These are phyloP conservation scores for Termitomyces bulborhizus DNA, from an alignment of 768 basidiomycete genomes.

Conservation along the genomic window DNA sequence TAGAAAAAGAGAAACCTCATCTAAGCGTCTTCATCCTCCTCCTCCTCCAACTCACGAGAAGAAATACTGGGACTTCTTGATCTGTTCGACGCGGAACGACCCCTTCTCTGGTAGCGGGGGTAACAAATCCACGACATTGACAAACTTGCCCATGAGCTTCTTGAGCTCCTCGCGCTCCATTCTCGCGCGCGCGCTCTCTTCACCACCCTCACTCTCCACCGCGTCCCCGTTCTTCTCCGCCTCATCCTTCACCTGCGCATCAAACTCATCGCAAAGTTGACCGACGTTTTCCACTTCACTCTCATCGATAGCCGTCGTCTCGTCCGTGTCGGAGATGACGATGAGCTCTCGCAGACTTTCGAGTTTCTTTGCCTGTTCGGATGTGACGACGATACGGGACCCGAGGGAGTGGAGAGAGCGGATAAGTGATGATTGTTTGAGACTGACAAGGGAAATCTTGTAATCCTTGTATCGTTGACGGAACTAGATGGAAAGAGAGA, in stretches of 20 bases:
- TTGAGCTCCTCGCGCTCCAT: constrained; percentile 19
- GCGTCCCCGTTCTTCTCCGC: constrained; percentile 12
- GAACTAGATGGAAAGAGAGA: constrained; percentile 39
- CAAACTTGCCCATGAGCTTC: constrained; percentile 51
- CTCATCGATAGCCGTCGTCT: constrained; percentile 26
- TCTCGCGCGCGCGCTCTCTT: constrained; percentile 10
- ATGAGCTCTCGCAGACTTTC: constrained; percentile 26
- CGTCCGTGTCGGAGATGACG: constrained; percentile 28
- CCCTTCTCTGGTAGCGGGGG: constrained; percentile 85
- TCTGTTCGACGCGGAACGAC: constrained; percentile 73
- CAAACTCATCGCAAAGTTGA: constrained; percentile 4
- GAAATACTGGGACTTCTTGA: constrained; percentile 85
- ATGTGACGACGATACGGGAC: constrained; percentile 33
- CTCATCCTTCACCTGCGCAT: constrained; percentile 16
- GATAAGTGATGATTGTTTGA: constrained; percentile 31
- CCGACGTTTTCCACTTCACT: constrained; percentile 13
- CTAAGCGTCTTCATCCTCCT: no score
- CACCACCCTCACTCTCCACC: constrained; percentile 18
- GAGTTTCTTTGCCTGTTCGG: constrained; percentile 31
- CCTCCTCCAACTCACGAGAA: constrained; percentile 60
- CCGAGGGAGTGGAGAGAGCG: constrained; percentile 40
- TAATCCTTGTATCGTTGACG: constrained; percentile 69
- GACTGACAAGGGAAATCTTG: constrained; percentile 50
- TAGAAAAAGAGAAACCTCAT: no score
- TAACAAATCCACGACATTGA: constrained; percentile 67